Base-by-base conservation (phyloP, 192 early-diverging fungal genomes). In the Podila horticola region DNA sequence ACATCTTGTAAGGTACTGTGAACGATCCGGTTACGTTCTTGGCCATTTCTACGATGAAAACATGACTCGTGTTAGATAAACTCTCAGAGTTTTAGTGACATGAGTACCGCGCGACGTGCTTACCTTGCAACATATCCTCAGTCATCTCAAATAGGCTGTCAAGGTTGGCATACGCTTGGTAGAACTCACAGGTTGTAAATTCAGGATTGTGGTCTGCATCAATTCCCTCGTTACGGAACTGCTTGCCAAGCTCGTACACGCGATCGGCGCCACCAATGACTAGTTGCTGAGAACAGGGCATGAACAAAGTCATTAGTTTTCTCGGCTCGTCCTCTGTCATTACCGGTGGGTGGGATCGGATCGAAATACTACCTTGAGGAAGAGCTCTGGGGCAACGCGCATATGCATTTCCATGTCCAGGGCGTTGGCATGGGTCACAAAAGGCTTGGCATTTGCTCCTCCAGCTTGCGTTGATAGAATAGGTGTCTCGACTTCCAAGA, bases 111-210 rank as follows among this genome's bases (percentile, higher is more conserved):
- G 59, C 64, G 17, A 58, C 20, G 50, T 49, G 28, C 51, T 36
- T 66, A 48, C 85, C 85, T 30, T 84, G 74, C 50, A 96, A 68
- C 77, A 97, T 70, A 33, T 86, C 86, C 79, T 96, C 92, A 1
- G 95, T 95, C 63, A 89, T 86, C 7, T 74, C 66, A 72, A 95
- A 92, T 62, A 95, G 70, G 29, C 83, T 83, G 2, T 94, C 91
- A 3, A 96, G 79, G 45, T 91, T 88, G 20, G 91, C 85, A 66
- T 93, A 96, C 0, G 95, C 92, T 82, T 93, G 86, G 79, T 97
- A 97, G 70, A 95, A 92, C 74, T 97, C 95, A 67, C 94, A 94
- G 6, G 95, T 96, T 30, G 95, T 95, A 68, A 97, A 97, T 76
- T 96, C 95, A 26, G 95, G 95, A 69, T 94, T 95, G 73, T 97